phyloP scores from a whole-genome alignment of 345 rosid species.

The Hibiscus syriacus region DNA sequence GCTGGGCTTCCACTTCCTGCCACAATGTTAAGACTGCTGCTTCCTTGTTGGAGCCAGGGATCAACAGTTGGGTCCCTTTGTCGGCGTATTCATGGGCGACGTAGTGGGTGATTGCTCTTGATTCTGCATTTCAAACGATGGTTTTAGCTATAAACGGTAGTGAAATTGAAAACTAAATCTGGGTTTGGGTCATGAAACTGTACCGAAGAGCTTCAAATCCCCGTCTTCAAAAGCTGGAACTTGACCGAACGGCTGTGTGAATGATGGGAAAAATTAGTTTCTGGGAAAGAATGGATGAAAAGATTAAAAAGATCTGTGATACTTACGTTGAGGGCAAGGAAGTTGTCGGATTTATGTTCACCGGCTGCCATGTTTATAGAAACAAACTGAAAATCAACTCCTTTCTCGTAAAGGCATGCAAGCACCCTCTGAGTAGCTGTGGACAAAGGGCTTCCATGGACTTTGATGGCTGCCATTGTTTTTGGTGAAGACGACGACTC shows the following conservation, averaged over 20 bases:
- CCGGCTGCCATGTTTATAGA: constrained; percentile 40
- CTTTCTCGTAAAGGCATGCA: constrained; percentile 56
- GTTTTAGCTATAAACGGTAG: background rate
- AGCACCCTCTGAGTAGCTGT: constrained; percentile 45
- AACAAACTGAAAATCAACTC: constrained; percentile 41
- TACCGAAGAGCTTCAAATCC: constrained; percentile 49
- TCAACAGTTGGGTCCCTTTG: constrained; percentile 50
- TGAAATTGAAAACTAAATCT: background rate
- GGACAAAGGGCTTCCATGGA: constrained; percentile 35
- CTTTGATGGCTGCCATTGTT: constrained; percentile 38
- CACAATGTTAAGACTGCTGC: constrained; percentile 33
- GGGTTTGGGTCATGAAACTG: background rate
- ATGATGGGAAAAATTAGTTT: background rate
- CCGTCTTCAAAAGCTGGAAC: constrained; percentile 40
- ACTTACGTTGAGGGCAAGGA: constrained; percentile 49
- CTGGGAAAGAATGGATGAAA: background rate
- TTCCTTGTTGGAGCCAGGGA: constrained; percentile 21
- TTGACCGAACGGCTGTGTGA: constrained; percentile 69
- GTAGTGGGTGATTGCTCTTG: constrained; percentile 19
- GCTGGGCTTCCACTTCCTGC: constrained; percentile 38
- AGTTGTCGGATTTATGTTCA: constrained; percentile 53
- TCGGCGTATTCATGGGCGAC: constrained; percentile 34
- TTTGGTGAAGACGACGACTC: background rate
- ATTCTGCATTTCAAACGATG: constrained; percentile 32
- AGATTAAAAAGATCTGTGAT: background rate